Percentiles rank a stretch among this genome's conserved stretches.
phyloP scores from a whole-genome alignment of 805 yeast species.

The Scheffersomyces stipitis region DNA sequence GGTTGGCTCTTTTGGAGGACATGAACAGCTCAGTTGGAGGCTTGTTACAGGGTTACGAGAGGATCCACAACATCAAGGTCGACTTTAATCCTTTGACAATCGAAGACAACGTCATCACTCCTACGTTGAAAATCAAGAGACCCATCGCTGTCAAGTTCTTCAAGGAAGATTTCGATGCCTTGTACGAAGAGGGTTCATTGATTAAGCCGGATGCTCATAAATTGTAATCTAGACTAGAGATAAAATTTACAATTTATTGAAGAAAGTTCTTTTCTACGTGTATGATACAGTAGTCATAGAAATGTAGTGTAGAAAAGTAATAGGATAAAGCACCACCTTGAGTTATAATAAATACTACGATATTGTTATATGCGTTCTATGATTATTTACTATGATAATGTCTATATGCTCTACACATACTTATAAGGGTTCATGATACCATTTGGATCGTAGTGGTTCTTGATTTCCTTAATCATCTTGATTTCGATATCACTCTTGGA shows the following conservation, averaged over 20 bases:
- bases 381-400: neutral
- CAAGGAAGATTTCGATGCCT: slow-evolving; percentile 20
- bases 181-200: slow-evolving; percentile 40
- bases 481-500: slow-evolving; percentile 75
- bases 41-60: slow-evolving; percentile 32
- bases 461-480: slow-evolving; percentile 71
- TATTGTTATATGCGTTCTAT: slow-evolving; percentile 1
- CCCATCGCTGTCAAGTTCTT: slow-evolving; percentile 34
- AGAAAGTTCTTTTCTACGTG: neutral
- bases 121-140: slow-evolving; percentile 56
- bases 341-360: neutral
- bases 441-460: slow-evolving; percentile 84
- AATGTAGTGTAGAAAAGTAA: neutral
- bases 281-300: too few species aligned
- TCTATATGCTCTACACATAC: slow-evolving; percentile 51
- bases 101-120: slow-evolving; percentile 65
- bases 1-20: slow-evolving; percentile 17
- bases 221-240: slow-evolving; percentile 15
- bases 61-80: slow-evolving; percentile 28
- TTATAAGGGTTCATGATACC: slow-evolving; percentile 94
- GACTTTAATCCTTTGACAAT: slow-evolving; percentile 41
- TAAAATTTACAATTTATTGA: slow-evolving; percentile 22
- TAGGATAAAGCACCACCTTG: slow-evolving; percentile 2
- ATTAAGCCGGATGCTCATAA: slow-evolving; percentile 14
- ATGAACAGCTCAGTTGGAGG: slow-evolving; percentile 21